Conservation (phyloP, 2,329 filamentous ascomycete genomes). For the Hymenoscyphus infarciens region DNA sequence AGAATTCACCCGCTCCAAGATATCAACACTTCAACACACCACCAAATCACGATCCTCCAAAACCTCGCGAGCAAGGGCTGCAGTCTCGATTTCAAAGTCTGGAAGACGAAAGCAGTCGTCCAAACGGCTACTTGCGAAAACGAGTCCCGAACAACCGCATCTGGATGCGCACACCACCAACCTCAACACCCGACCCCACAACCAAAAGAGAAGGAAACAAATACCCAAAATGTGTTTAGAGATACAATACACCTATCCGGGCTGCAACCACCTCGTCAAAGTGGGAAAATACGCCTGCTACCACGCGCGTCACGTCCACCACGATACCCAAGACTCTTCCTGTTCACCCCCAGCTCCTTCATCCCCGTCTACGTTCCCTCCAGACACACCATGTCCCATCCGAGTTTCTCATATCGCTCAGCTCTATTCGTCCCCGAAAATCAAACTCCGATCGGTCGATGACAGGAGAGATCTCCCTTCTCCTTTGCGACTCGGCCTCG, state of each 20-base stretch:
- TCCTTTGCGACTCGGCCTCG: background rate
- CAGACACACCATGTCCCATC: background rate
- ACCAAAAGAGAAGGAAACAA: background rate
- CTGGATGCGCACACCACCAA: background rate
- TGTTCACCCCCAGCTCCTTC: background rate
- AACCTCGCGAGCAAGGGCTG: no score
- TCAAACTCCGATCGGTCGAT: no score
- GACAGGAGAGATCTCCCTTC: background rate
- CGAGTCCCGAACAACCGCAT: background rate
- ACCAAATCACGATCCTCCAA: no score
- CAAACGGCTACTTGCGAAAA: no score
- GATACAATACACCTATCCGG: slow-evolving; percentile 2
- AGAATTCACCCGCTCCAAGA: no score
- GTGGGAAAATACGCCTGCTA: slow-evolving; percentile 7
- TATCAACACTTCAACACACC: no score
- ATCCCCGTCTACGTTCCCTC: background rate
- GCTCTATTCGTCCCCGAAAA: no score
- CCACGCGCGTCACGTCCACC: background rate
- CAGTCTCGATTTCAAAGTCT: no score
- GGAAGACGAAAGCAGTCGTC: no score
- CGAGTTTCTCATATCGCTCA: no score
- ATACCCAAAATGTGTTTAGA: slow-evolving; percentile 1
- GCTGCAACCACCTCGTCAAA: slow-evolving; percentile 3
- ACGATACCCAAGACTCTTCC: background rate
- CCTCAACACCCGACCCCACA: background rate